Evolutionary conservation across 2,329 filamentous ascomycete genomes (phyloP), one percentile per base, ranked within the genome.

Genomic region (Talaromyces atroroseus): DNA sequence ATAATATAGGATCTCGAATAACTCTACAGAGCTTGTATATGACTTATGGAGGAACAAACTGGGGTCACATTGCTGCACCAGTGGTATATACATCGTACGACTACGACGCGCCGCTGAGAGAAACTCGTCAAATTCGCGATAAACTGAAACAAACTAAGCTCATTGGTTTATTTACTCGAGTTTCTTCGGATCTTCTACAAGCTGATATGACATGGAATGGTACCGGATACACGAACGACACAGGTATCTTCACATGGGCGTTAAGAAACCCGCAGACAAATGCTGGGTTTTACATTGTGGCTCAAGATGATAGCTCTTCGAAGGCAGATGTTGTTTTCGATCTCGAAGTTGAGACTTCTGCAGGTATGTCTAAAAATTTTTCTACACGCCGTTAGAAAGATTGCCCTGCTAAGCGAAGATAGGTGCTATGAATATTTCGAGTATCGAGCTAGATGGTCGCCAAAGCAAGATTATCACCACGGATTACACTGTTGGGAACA

Each of bases 31-130:
- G 85, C 62, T 66, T 90, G 1, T 92, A 91, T 68, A 92, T 92
- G 89, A 83, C 81, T 0, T 89, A 81, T 62, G 89, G 89, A 16
- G 89, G 89, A 4, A 92, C 89, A 0, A 94, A 92, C 67, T 92
- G 88, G 89, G 89, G 89, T 0, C 91, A 90, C 60, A 71, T 90
- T 5, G 87, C 88, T 0, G 82, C 89, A 60, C 79, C 85, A 6
- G 85, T 84, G 8, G 83, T 79, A 2, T 85, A 85, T 59, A 84
- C 81, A 0, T 80, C 76, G 3, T 85, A 85, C 63, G 82, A 86
- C 63, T 85, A 84, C 62, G 80, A 81, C 4, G 78, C 83, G 2
- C 75, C 78, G 5, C 89, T 92, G 53, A 78, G 80, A 1, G 89
- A 94, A 65, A 74, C 78, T 24, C 80, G 88, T 1, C 87, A 91